A percentile compares a stretch with the other conserved stretches of the same genome.
Evolutionary conservation across 2,329 filamentous ascomycete species (phyloP).

Genomic region (Calonectria hawksworthii): DNA sequence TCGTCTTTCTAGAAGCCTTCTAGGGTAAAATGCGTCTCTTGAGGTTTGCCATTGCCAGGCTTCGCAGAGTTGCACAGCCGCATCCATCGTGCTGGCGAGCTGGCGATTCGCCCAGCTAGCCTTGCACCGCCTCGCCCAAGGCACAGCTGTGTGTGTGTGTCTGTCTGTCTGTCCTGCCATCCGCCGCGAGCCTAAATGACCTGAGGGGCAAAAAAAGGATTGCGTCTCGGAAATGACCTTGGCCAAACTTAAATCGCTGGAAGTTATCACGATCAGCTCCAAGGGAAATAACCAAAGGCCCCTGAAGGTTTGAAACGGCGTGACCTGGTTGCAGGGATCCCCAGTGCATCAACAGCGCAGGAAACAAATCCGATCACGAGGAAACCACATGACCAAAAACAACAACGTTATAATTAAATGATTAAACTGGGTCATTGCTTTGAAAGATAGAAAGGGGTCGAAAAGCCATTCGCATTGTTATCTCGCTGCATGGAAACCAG

Average conservation of each 20-base stretch:
- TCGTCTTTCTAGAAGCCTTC: constrained; percentile 18
- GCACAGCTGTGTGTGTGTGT: neutral
- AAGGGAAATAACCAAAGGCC: neutral
- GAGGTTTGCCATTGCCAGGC: neutral
- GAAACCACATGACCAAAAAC: neutral
- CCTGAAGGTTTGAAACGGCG: constrained; percentile 8
- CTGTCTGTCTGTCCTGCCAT: neutral
- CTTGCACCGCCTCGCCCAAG: neutral
- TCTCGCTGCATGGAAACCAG: neutral
- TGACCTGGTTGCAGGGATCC: neutral
- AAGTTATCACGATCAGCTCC: constrained; percentile 1
- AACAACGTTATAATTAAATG: neutral
- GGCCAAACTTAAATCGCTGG: neutral
- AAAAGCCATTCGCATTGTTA: neutral
- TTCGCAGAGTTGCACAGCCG: constrained; percentile 6
- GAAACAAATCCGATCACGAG: neutral
- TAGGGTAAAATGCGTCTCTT: neutral
- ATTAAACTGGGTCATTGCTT: neutral
- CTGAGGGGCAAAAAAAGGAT: neutral
- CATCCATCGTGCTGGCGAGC: neutral
- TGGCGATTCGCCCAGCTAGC: neutral
- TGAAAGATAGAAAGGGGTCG: neutral
- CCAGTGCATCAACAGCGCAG: neutral
- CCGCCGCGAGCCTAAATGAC: neutral
- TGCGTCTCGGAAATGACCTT: constrained; percentile 5